Conservation (phyloP, 257 asterid species). For the Solanum pinnatisectum region DNA sequence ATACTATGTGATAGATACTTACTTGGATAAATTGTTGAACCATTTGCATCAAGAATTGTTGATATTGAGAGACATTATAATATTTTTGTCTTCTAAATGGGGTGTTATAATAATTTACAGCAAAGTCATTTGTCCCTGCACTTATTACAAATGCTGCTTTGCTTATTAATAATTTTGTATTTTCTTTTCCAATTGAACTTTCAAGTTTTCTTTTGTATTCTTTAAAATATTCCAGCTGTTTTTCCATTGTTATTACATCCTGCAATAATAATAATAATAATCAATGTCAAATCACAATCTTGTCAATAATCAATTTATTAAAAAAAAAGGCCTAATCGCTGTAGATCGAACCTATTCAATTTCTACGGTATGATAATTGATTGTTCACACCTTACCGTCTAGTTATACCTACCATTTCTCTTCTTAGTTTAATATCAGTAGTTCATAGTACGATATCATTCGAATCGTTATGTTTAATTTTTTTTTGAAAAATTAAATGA, state of each 20-base stretch:
- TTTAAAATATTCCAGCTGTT: conserved; percentile 40
- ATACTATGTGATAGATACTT: neutral
- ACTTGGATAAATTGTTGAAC: conserved; percentile 39
- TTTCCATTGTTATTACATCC: conserved; percentile 33
- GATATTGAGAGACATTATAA: conserved; percentile 32
- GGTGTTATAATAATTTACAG: conserved; percentile 27
- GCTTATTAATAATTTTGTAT: conserved; percentile 16
- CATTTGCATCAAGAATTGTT: conserved; percentile 20
- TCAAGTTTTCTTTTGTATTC: conserved; percentile 40
- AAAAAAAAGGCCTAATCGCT: no score
- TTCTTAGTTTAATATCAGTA: no score
- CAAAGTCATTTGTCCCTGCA: conserved; percentile 57
- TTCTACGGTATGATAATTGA: no score
- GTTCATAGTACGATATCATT: no score
- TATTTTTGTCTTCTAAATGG: conserved; percentile 31
- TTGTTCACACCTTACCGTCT: no score
- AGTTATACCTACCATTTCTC: no score
- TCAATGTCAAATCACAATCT: neutral
- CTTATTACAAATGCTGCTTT: conserved; percentile 37
- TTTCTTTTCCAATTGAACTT: conserved; percentile 30
- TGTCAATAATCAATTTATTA: neutral
- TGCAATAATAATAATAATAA: neutral
- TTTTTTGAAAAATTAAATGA: no score
- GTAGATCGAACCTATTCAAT: neutral
- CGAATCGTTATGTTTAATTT: no score